Conservation (phyloP, 768 basidiomycete genomes). For the Steccherinum ochraceum region DNA sequence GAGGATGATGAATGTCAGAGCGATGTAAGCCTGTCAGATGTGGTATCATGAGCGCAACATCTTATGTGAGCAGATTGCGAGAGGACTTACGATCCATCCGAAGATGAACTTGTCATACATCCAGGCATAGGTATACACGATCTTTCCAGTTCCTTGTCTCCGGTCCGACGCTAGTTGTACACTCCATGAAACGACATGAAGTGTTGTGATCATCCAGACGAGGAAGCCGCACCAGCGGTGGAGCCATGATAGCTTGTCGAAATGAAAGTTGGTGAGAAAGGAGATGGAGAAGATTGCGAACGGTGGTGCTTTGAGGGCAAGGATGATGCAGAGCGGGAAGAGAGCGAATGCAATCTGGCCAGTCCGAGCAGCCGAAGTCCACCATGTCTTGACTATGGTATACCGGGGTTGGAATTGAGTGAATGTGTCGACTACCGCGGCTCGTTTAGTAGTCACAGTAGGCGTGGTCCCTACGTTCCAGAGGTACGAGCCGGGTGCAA, state of each 20-base stretch:
- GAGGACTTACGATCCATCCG: conserved; percentile 45
- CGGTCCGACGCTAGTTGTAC: conserved; percentile 54
- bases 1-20: conserved; percentile 47
- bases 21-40: conserved; percentile 43
- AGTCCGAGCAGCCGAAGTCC: conserved; percentile 62
- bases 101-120: conserved; percentile 55
- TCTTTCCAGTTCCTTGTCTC: conserved; percentile 32
- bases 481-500: conserved; percentile 41
- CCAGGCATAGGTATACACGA: conserved; percentile 48
- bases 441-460: conserved; percentile 7
- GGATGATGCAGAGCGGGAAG: conserved; percentile 61
- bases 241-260: conserved; percentile 68
- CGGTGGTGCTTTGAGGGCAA: conserved; percentile 66
- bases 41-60: background rate
- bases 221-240: conserved; percentile 70
- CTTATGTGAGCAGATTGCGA: background rate
- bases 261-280: conserved; percentile 56
- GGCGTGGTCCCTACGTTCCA: conserved; percentile 32
- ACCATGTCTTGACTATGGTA: conserved; percentile 62
- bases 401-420: conserved; percentile 40
- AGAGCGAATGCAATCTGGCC: conserved; percentile 71
- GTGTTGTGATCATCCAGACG: conserved; percentile 54
- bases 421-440: conserved; percentile 25
- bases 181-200: conserved; percentile 66
- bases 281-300: conserved; percentile 67